Base-by-base conservation (phyloP, 352 stramenopile genomes). In the Globisporangium orthogonon region DNA sequence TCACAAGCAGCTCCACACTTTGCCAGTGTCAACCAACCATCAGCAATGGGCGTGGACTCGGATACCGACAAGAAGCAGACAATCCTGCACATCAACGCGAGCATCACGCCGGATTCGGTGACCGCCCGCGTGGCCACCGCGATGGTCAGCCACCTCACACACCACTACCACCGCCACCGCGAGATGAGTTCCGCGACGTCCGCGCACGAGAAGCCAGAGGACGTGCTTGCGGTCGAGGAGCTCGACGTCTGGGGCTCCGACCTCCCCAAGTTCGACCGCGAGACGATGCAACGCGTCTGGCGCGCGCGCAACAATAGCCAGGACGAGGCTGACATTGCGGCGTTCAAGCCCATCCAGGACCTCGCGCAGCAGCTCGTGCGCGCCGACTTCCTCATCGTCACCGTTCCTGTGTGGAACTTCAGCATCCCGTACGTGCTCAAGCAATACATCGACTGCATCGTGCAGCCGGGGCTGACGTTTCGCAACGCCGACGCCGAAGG, bases 381-480 rank as follows among this genome's bases (percentile, higher is more conserved):
- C 41, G 73, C 78, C n/a, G 78, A 91, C 48, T 87, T 88, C 61
- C 66, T 91, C 29, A 66, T 91, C 58, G 78, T 91, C 59, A 89
- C 82, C 11, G 72, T 77, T 23, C 82, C 82, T 15, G 69, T 91
- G 50, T 91, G 82, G 82, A 89, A 91, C 62, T 86, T 85, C 57
- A 87, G 75, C 43, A 72, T 89, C 28, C 82, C 78, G 3, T 89
- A 87, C 68, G 76, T 86, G 52, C 66, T 91, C 56, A 91, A 89
- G 76, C 82, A 89, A 67, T 91, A 89, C 63, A 89, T 89, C 47
- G 77, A 89, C 59, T 91, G 82, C 64, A 83, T 88, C 47, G 73
- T 89, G 51, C 78, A 89, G 58, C 75, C 77, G 1, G 78, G 74
- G 0, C 52, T 91, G 51, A 91, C 78, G 11, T 89, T 87, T 70